Percentiles rank a stretch among this genome's conserved stretches.
Conservation (phyloP, 176 grass and related monocot species). For the Cocos nucifera region DNA sequence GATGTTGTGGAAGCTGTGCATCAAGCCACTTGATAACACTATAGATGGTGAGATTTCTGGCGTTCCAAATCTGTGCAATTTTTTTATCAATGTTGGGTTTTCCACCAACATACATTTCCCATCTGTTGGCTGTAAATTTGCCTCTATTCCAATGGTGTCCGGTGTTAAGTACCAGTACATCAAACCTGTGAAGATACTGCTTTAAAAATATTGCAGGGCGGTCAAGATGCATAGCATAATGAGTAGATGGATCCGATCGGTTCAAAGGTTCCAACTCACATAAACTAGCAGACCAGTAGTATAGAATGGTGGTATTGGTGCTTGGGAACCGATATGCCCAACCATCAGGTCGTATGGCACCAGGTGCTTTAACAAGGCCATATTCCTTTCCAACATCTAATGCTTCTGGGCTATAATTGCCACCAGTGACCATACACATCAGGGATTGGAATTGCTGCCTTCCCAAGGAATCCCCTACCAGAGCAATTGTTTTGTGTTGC, state of each 20-base stretch:
- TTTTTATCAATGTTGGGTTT: conserved; percentile 34
- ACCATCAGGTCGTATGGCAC: conserved; percentile 77
- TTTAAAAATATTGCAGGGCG: conserved; percentile 75
- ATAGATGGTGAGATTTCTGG: conserved; percentile 67
- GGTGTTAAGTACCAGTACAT: conserved; percentile 86
- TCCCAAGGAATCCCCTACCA: conserved; percentile 91
- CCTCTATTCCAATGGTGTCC: conserved; percentile 99
- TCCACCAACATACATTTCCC: conserved; percentile 71
- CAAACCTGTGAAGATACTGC: conserved; percentile 53
- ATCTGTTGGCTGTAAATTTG: conserved; percentile 76
- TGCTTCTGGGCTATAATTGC: conserved; percentile 48
- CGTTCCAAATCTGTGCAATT: conserved; percentile 41
- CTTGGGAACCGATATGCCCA: conserved; percentile 81
- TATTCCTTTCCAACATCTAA: conserved; percentile 74
- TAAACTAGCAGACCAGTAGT: conserved; percentile 94
- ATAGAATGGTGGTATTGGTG: conserved; percentile 82
- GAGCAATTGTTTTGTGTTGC: conserved; percentile 81
- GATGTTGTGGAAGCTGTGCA: conserved; percentile 37
- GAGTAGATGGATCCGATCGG: conserved; percentile 28
- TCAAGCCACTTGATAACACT: conserved; percentile 73
- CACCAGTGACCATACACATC: conserved; percentile 82
- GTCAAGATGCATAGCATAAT: conserved; percentile 85
- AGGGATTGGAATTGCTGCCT: conserved; percentile 98
- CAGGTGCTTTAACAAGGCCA: conserved; percentile 71
- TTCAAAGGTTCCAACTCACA: conserved; percentile 82